phyloP scores from a whole-genome alignment of 192 early-diverging fungal species.

The Entomortierella lignicola region DNA sequence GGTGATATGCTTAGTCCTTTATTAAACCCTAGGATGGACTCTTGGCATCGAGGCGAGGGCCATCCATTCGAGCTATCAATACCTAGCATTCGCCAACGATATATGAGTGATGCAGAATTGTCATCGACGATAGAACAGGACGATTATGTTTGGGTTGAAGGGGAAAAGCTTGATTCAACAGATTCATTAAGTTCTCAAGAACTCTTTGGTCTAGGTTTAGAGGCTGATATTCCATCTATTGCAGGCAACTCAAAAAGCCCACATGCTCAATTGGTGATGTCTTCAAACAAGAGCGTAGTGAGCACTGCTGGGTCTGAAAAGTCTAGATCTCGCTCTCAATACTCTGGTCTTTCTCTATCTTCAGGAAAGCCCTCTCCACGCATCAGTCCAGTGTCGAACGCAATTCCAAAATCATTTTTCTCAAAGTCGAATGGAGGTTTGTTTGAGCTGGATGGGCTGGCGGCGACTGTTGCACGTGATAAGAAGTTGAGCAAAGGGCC shows the following conservation, averaged over 20 bases:
- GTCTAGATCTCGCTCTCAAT: slow-evolving; percentile 10
- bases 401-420: slow-evolving; percentile 32
- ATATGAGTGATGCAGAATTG: slow-evolving; percentile 23
- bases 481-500: background rate
- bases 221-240: slow-evolving; percentile 20
- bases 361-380: background rate
- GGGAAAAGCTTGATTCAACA: background rate
- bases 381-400: slow-evolving; percentile 14
- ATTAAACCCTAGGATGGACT: slow-evolving; percentile 43
- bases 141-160: slow-evolving; percentile 15
- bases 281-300: slow-evolving; percentile 3
- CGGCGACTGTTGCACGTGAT: slow-evolving; percentile 35
- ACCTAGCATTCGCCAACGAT: slow-evolving; percentile 14
- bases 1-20: slow-evolving; percentile 14
- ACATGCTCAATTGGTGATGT: background rate
- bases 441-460: slow-evolving; percentile 38
- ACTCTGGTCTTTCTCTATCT: too few species aligned
- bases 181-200: background rate
- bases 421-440: slow-evolving; percentile 28
- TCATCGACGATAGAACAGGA: slow-evolving; percentile 17
- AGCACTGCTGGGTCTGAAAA: slow-evolving; percentile 17
- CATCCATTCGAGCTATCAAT: slow-evolving; percentile 29
- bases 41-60: slow-evolving; percentile 51
- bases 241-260: slow-evolving; percentile 10
- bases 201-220: slow-evolving; percentile 17